Base-by-base conservation (phyloP, 2,329 filamentous ascomycete species). In the Fusarium ramigenum region DNA sequence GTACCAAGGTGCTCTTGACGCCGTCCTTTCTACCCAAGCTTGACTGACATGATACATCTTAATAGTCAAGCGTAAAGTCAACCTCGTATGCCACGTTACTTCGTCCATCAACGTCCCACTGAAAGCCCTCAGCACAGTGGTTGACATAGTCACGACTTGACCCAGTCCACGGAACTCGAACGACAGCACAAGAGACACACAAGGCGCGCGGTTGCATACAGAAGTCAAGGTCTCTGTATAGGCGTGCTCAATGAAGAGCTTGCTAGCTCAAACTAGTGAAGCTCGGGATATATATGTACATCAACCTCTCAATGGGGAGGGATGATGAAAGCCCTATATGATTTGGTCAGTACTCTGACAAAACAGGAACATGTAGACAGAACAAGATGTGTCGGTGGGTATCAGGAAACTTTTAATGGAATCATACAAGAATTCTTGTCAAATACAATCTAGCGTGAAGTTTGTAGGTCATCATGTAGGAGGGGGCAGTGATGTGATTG, bases 371-470 rank as follows among this genome's bases (percentile, higher is more conserved):
- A 50, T 40, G n/a, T 21, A 67, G 21, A 44, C 32, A 11, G 39
- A 65, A 37, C 21, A 42, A 44, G 30, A 21, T 53, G 12, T 28
- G 16, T 10, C 5, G n/a, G 25, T 25, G 19, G 5, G 34, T 34
- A 50, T 82, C 80, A 82, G 80, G 72, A 78, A 82, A 81, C 74
- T 74, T 74, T 69, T 78, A 69, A 78, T 74, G 64, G 71, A 70
- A 82, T 82, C 81, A 83, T 75, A 52, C 79, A 81, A 81, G 75
- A 57, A 63, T 57, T 68, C 78, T 80, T 77, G 79, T 85, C 83
- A 85, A 83, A 83, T 85, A 85, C 83, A 84, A 85, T 84, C 83
- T 85, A 85, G 84, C 83, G 83, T 84, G 72, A 73, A 78, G 79
- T 77, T 75, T 69, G 76, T 68, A 75, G 62, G 78, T 85, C 84